A percentile compares a stretch with the other conserved stretches of the same genome.
Evolutionary conservation across 805 yeast species (phyloP).

Genomic region (Cyberlindnera amylophila): DNA sequence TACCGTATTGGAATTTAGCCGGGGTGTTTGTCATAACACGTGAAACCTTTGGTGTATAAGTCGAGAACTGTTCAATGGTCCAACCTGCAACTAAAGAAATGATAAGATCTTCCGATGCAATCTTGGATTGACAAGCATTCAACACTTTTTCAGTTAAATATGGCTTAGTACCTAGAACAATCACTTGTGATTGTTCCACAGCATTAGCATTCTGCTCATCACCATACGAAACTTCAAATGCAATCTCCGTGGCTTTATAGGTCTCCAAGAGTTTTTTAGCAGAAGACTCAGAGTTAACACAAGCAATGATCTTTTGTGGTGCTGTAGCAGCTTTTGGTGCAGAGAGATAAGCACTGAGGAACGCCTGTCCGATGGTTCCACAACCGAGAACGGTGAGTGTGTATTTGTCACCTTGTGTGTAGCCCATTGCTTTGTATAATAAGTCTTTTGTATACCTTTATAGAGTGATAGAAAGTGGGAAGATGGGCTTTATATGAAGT

Average conservation of each 20-base stretch:
- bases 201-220: constrained; percentile 50
- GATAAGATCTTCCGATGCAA: constrained; percentile 46
- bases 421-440: constrained; percentile 7
- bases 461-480: not conserved
- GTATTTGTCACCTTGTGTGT: constrained; percentile 29
- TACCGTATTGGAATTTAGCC: constrained; percentile 87
- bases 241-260: constrained; percentile 37
- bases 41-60: constrained; percentile 56
- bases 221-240: constrained; percentile 50
- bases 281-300: constrained; percentile 58
- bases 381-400: constrained; percentile 82
- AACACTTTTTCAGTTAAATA: constrained; percentile 64
- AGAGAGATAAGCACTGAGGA: constrained; percentile 70
- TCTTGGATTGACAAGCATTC: constrained; percentile 32
- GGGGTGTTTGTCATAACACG: constrained; percentile 99
- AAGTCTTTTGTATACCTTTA: not conserved
- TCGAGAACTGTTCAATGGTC: constrained; percentile 65
- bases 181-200: constrained; percentile 59
- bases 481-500: not conserved
- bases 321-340: constrained; percentile 38
- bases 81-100: constrained; percentile 91
- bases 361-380: constrained; percentile 96
- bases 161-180: constrained; percentile 88
- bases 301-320: constrained; percentile 75
- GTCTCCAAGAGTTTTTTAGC: constrained; percentile 44